These are phyloP conservation scores for Anthracocystis setariae DNA, from an alignment of 1,284 basidiomycete genomes.

Conservation along the genomic window DNA sequence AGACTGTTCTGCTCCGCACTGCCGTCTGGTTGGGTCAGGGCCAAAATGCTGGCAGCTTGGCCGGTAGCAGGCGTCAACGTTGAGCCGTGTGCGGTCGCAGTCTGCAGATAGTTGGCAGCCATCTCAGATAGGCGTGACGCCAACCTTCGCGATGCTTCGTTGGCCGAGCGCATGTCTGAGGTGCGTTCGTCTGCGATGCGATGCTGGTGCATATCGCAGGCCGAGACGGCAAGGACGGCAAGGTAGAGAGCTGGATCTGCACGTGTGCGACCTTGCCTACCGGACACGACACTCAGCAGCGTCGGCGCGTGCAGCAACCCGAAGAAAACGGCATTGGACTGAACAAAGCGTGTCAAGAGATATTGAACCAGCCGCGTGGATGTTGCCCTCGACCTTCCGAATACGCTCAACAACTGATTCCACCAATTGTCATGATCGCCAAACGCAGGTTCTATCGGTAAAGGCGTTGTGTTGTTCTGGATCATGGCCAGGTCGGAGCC, in stretches of 20 bases:
- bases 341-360: conserved; percentile 43
- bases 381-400: conserved; percentile 19
- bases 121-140: conserved; percentile 23
- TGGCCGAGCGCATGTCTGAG: conserved; percentile 38
- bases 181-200: conserved; percentile 35
- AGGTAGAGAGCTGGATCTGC: conserved; percentile 49
- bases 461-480: conserved; percentile 30
- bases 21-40: conserved; percentile 41
- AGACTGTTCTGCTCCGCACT: conserved; percentile 35
- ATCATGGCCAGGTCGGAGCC: conserved; percentile 51
- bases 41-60: conserved; percentile 50
- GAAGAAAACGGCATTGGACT: conserved; percentile 55
- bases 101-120: conserved; percentile 40
- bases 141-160: conserved; percentile 29
- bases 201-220: conserved; percentile 44
- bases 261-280: conserved; percentile 15
- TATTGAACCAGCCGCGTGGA: conserved; percentile 28
- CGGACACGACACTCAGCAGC: conserved; percentile 28
- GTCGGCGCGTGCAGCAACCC: conserved; percentile 48
- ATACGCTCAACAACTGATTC: conserved; percentile 24
- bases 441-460: conserved; percentile 34
- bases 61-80: conserved; percentile 31
- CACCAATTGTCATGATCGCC: conserved; percentile 34
- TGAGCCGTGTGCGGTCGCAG: conserved; percentile 24
- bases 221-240: conserved; percentile 46